These are phyloP conservation scores for Torulaspora delbrueckii DNA, from an alignment of 805 yeast species.

Conservation along the genomic window DNA sequence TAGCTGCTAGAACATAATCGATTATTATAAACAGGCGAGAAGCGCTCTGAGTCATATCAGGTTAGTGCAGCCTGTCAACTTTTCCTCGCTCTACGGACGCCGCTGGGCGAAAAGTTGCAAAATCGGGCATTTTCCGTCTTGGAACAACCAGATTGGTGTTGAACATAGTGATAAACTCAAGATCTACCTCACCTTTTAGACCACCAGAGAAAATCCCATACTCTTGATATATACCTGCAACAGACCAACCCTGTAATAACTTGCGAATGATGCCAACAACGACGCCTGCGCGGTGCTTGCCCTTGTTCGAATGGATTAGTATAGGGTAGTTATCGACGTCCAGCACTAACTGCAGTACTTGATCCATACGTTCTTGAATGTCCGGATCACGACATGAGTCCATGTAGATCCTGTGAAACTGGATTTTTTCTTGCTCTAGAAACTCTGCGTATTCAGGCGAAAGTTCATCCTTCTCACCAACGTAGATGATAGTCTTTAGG, in stretches of 20 bases:
- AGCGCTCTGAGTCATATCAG: slow-evolving; percentile 3
- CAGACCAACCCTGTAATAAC: slow-evolving; percentile 85
- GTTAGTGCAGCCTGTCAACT: not conserved
- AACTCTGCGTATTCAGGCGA: slow-evolving; percentile 60
- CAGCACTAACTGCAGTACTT: slow-evolving; percentile 52
- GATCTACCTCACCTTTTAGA: slow-evolving; percentile 78
- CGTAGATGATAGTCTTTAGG: slow-evolving; percentile 73
- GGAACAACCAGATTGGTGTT: slow-evolving; percentile 54
- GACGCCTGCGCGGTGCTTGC: slow-evolving; percentile 95
- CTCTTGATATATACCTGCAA: slow-evolving; percentile 90
- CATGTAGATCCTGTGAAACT: slow-evolving; percentile 58
- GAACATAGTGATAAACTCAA: slow-evolving; percentile 84
- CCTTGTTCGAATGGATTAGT: slow-evolving; percentile 88
- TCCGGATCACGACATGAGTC: slow-evolving; percentile 74
- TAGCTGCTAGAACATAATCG: not conserved
- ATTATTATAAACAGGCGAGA: not conserved
- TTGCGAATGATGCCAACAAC: slow-evolving; percentile 88
- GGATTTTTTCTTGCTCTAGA: slow-evolving; percentile 50
- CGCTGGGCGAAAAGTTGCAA: slow-evolving; percentile 36
- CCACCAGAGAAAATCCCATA: slow-evolving; percentile 90
- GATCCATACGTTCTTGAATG: slow-evolving; percentile 50
- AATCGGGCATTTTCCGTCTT: slow-evolving; percentile 51
- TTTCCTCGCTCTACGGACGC: slow-evolving; percentile 2
- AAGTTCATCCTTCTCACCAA: slow-evolving; percentile 67
- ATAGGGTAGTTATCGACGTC: slow-evolving; percentile 77